Evolutionary conservation across 1,284 basidiomycete genomes (phyloP).

Genomic region (Puccinia hordei): DNA sequence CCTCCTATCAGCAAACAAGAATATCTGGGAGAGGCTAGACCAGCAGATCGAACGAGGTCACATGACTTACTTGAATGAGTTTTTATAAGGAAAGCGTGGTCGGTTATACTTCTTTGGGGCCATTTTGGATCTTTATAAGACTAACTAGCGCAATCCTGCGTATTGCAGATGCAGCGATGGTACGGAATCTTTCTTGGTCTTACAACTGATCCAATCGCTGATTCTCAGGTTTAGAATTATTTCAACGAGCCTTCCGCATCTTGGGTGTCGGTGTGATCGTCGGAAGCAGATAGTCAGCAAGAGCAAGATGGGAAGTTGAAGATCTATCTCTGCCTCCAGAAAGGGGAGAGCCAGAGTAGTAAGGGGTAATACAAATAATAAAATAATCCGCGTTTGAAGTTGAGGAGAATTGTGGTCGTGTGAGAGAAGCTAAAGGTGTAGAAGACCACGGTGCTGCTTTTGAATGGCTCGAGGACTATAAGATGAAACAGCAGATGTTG

Average conservation of each 20-base stretch:
- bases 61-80: constrained; percentile 17
- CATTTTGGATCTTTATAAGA: neutral
- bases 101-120: neutral
- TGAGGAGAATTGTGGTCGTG: neutral
- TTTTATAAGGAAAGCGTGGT: constrained; percentile 2
- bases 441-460: neutral
- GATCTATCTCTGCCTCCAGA: neutral
- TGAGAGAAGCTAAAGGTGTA: neutral
- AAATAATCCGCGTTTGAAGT: too few relatives aligned
- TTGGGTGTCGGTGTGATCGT: neutral
- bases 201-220: neutral
- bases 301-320: neutral
- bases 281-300: neutral
- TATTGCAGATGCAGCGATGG: neutral
- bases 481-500: neutral
- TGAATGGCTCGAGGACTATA: constrained; percentile 1
- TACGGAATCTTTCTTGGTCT: neutral
- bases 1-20: neutral
- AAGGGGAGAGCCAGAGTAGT: too few relatives aligned
- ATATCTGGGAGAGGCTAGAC: neutral
- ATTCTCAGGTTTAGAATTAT: neutral
- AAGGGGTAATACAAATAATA: too few relatives aligned
- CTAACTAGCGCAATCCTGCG: constrained; percentile 5
- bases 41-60: neutral
- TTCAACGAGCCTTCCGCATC: neutral